Conservation (phyloP, 148 eudicot genomes). For the Chenopodium berlandieri region DNA sequence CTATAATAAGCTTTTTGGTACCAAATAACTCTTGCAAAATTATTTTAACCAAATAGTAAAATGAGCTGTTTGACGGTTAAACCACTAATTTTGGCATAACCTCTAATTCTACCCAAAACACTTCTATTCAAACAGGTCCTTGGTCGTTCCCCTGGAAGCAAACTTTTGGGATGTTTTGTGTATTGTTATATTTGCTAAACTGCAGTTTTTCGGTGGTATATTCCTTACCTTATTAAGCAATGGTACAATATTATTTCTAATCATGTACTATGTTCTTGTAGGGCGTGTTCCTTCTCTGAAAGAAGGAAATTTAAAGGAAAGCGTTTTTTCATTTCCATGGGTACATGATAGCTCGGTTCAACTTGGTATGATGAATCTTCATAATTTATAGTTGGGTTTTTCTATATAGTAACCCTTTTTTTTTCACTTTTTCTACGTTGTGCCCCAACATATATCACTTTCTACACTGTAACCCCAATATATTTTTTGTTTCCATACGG, state of each 20-base stretch:
- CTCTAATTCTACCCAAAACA: too few species aligned
- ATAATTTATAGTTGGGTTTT: not conserved
- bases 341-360: constrained; percentile 64
- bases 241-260: not conserved
- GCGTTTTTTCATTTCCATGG: constrained; percentile 75
- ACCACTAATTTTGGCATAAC: too few species aligned
- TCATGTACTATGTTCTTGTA: constrained; percentile 24
- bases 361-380: constrained; percentile 52
- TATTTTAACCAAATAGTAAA: too few species aligned
- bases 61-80: too few species aligned
- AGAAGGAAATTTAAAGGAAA: constrained; percentile 91
- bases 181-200: not conserved
- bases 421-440: too few species aligned
- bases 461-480: too few species aligned
- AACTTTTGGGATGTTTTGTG: not conserved
- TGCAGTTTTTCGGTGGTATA: not conserved
- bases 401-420: too few species aligned
- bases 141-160: not conserved
- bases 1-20: too few species aligned
- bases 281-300: constrained; percentile 82
- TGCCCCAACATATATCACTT: too few species aligned
- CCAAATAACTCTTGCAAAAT: too few species aligned
- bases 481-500: too few species aligned
- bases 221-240: not conserved
- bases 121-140: too few species aligned